These are phyloP conservation scores for Jasminum sambac DNA, from an alignment of 257 asterid genomes.

Conservation along the genomic window DNA sequence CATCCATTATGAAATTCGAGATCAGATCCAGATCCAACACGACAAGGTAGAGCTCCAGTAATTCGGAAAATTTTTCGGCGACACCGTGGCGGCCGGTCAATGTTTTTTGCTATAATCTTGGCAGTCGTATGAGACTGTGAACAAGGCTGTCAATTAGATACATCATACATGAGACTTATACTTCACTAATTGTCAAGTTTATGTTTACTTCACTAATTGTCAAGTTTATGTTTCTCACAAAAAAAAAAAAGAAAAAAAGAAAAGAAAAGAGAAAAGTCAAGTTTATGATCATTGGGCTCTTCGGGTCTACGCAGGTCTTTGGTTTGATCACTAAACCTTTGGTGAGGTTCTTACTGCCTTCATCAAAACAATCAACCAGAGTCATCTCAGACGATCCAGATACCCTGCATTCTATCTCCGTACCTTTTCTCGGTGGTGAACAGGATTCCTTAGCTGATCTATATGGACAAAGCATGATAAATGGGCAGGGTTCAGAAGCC, in stretches of 20 bases:
- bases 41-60: too few species aligned
- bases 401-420: constrained; percentile 58
- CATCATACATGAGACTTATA: too few species aligned
- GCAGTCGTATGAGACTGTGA: too few species aligned
- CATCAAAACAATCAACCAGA: constrained; percentile 49
- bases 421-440: constrained; percentile 63
- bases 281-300: neutral
- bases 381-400: constrained; percentile 66
- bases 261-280: too few species aligned
- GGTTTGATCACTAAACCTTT: constrained; percentile 91
- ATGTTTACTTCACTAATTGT: neutral
- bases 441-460: constrained; percentile 57
- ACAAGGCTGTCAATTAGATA: too few species aligned
- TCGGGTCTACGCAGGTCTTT: constrained; percentile 59
- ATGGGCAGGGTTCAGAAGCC: constrained; percentile 47
- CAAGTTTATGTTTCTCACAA: neutral
- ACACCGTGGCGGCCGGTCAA: too few species aligned
- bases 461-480: constrained; percentile 26
- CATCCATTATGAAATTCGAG: too few species aligned
- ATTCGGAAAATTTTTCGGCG: too few species aligned
- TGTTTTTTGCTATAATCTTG: too few species aligned
- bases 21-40: too few species aligned
- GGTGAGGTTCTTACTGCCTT: constrained; percentile 57
- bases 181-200: too few species aligned
- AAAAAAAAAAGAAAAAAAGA: too few species aligned